These are phyloP conservation scores for Blastocladiella emersonii DNA, from an alignment of 371 early-diverging fungal species.

Conservation along the genomic window DNA sequence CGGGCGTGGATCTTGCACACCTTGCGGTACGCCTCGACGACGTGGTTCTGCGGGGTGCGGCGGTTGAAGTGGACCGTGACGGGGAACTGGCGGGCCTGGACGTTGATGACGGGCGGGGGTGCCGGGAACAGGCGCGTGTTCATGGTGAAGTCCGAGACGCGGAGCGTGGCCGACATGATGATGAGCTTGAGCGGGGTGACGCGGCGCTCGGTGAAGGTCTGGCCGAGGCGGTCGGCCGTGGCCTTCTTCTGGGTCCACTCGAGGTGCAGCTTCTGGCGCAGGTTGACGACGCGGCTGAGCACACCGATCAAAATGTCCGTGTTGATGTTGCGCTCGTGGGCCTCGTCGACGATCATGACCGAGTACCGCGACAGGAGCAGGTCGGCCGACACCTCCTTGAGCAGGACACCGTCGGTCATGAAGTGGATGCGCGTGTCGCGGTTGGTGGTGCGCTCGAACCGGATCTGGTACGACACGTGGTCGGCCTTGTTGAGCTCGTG, in stretches of 20 bases:
- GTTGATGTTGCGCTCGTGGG: constrained; percentile 96
- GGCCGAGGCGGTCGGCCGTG: background rate
- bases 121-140: constrained; percentile 53
- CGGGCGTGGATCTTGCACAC: constrained; percentile 79
- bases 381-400: constrained; percentile 84
- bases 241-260: constrained; percentile 13
- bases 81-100: constrained; percentile 85
- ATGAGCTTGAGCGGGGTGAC: constrained; percentile 75
- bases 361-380: constrained; percentile 82
- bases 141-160: constrained; percentile 80
- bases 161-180: constrained; percentile 98
- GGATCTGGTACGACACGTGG: constrained; percentile 54
- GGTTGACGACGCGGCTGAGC: constrained; percentile 58
- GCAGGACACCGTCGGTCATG: constrained; percentile 98
- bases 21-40: constrained; percentile 68
- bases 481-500: constrained; percentile 64
- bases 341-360: constrained; percentile 95
- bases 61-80: constrained; percentile 76
- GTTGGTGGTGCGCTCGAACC: constrained; percentile 76
- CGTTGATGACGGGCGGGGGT: constrained; percentile 75
- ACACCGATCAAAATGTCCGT: constrained; percentile 96
- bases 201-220: background rate
- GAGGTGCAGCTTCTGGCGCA: constrained; percentile 38
- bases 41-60: constrained; percentile 27
- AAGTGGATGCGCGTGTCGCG: constrained; percentile 81